Base-by-base conservation (phyloP, 257 asterid genomes). In the Osmanthus fragrans region DNA sequence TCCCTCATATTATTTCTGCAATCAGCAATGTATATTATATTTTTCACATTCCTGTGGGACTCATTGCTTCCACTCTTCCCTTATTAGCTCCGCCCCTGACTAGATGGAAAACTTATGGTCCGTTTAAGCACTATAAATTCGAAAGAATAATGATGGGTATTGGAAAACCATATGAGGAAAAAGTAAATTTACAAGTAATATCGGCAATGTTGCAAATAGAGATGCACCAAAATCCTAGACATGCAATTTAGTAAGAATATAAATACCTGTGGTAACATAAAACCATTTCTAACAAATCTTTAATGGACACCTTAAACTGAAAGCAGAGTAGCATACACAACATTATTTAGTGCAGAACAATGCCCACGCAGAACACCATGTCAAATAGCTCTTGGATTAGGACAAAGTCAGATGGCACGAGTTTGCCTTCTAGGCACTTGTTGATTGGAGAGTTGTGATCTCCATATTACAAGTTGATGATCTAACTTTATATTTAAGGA, bases 181-280 rank as follows among this genome's bases (percentile, higher is more conserved):
- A n/a, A n/a, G 9, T 40, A 11, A 56, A 4, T 2, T n/a, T 56
- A 56, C 65, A 56, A 56, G 3, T 56, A 7, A 56, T 21, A 56
- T 56, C 13, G 27, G 65, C 13, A 7, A 56, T 56, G 65, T 21
- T 56, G 65, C 10, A 56, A 56, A 51, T 47, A 58, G 37, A 69
- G 49, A 69, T 77, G 16, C 49, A 72, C 51, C 32, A 21, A 65
- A 54, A 58, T 45, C 36, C 29, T 70, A 45, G 75, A 74, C 70
- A 70, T 68, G 54, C 72, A 47, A 70, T 58, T 68, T 21, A 56
- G 27, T 7, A 56, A n/a, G 9, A n/a, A 39, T n/a, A 37, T 12
- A 7, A 37, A 81, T 71, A 63, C 68, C 40, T 45, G 36, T 30
- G 49, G 49, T 74, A 56, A 33, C 68, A 76, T 33, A 58, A 33